Percentiles rank a stretch among this genome's conserved stretches.
phyloP scores from a whole-genome alignment of 108 stramenopile species.

The Parmales sp. region DNA sequence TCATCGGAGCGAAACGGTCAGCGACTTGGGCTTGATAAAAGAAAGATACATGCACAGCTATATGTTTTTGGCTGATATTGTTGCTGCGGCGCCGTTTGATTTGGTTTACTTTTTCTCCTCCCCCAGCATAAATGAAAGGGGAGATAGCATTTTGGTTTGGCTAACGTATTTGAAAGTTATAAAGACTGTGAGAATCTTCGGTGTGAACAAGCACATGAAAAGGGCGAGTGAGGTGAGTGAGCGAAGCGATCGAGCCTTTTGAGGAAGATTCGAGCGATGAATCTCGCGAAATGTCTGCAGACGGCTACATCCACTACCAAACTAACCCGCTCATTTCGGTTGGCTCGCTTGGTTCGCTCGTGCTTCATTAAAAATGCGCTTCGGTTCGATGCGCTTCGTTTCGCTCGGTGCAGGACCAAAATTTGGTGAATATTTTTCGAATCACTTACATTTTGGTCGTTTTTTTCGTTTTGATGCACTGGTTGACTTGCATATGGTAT shows the following conservation, averaged over 20 bases:
- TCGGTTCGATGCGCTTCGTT: no score
- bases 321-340: no score
- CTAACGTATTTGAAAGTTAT: not conserved
- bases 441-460: not conserved
- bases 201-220: not conserved
- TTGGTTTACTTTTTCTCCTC: not conserved
- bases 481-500: no score
- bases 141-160: not conserved
- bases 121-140: no score
- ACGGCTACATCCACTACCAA: no score
- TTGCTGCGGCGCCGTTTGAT: not conserved
- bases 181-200: not conserved
- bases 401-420: no score
- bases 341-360: no score
- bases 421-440: not conserved
- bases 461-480: conserved; percentile 6
- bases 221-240: not conserved
- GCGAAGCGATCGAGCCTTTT: no score
- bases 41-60: not conserved
- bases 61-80: not conserved
- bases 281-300: no score
- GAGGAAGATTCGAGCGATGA: no score
- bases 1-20: not conserved
- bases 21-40: not conserved
- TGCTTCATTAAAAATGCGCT: no score